Percentiles rank a stretch among this genome's conserved stretches.
Conservation (phyloP, 768 basidiomycete genomes). For the Mycena latifolia region DNA sequence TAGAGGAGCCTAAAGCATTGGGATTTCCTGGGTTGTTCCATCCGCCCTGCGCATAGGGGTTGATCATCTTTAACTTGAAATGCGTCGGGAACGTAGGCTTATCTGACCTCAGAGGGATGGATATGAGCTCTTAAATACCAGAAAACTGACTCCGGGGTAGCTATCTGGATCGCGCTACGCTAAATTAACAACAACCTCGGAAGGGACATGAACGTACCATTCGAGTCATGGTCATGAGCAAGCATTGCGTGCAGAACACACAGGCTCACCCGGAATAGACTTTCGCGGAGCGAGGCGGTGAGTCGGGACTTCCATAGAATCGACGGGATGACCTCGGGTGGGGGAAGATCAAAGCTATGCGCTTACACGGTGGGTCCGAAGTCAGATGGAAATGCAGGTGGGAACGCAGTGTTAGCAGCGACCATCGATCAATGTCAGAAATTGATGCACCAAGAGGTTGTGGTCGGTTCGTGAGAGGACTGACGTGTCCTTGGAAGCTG, state of each 20-base stretch:
- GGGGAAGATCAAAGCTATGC: slow-evolving; percentile 2
- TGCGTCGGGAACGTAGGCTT: too few species aligned
- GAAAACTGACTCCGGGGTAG: background rate
- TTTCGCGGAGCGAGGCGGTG: slow-evolving; percentile 2
- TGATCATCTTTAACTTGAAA: slow-evolving; percentile 11
- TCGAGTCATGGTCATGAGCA: background rate
- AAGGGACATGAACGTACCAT: background rate
- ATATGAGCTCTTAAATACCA: background rate
- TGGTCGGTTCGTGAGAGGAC: too few species aligned
- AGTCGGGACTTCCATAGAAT: background rate
- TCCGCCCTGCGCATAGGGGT: slow-evolving; percentile 24
- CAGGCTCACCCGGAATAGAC: background rate
- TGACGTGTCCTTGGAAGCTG: too few species aligned
- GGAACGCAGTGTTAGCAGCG: slow-evolving; percentile 17
- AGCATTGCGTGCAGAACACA: too few species aligned
- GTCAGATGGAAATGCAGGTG: too few species aligned
- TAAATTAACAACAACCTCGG: background rate
- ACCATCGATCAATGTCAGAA: background rate
- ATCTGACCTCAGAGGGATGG: background rate
- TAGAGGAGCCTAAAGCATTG: slow-evolving; percentile 6
- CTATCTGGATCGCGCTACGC: background rate
- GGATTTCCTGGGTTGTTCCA: slow-evolving; percentile 16
- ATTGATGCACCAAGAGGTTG: background rate
- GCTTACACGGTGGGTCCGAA: background rate
- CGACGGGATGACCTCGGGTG: background rate